Evolutionary conservation across 2,329 filamentous ascomycete genomes (phyloP), one percentile per base, ranked within the genome.

Genomic region (Alternaria brassicae): DNA sequence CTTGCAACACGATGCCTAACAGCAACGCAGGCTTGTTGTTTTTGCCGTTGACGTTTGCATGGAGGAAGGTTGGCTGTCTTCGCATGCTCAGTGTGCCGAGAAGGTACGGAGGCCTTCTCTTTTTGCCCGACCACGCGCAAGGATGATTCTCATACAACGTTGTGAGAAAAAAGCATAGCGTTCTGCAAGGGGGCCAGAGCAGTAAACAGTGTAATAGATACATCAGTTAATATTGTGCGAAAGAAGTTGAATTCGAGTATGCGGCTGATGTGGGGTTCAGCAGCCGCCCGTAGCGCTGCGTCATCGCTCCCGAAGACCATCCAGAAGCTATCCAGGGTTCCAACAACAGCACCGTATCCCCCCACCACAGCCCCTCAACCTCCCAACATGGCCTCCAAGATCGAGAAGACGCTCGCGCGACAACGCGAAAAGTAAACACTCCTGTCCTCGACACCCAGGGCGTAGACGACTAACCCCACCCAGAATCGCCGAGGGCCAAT

Each of bases 401-500:
- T 91, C 56, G 87, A 90, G 62, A 91, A 90, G 79, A 90, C 89
- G 42, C 88, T 91, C 69, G 86, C 86, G 62, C 85, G 89, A 55
- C 89, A 97, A 77, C 91, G 94, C 81, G 84, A 91, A 79, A 94
- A 88, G 89, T 90, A 81, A 37, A 3, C 1, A 1, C 8, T 12
- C 1, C 2, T 23, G 19, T n/a, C 5, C 27, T 34, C 2, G n/a
- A 2, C 6, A 4, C 32, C n/a, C 30, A 15, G 47, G n/a, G 12
- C 7, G 41, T 25, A 23, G 6, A 30, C 5, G 1, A 41, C 69
- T 70, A 58, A 69, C 72, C 61, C 36, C 54, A 40, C 37, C 34
- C 71, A 91, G 92, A 79, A 97, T 97, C 79, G 84, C 88, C 68
- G 92, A 96, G 79, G 94, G 93, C 73, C 90, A 95, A 77, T 97